Base-by-base conservation (phyloP, 495 filamentous ascomycete genomes). In the Neohortaea acidophila region DNA sequence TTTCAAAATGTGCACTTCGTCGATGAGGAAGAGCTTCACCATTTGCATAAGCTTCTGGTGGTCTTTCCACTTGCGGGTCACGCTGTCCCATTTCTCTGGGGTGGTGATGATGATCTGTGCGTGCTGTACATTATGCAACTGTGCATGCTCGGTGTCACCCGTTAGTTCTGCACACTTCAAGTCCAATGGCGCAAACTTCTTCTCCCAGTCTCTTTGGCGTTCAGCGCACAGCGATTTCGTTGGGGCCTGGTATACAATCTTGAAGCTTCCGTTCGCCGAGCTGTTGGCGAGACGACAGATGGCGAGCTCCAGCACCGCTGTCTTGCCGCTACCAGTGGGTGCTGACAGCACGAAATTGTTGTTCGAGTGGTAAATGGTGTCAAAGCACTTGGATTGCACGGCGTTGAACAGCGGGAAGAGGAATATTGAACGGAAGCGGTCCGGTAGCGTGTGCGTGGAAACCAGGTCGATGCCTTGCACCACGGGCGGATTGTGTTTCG, bases 71-170 rank as follows among this genome's bases (percentile, higher is more conserved):
- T 85, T 89, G 21, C 89, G 70, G 1, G 89, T 97, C 57, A 97
- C 80, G 42, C 84, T 92, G 57, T 97, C 89, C 89, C 89, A 97
- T 55, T 97, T 97, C 58, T 97, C 89, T 0, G 89, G 89, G 0
- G 89, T 97, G 0, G 89, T 96, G 34, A 97, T 77, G 41, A 97
- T 93, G 40, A 97, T 84, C 36, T 77, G 79, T 24, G 86, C 87
- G 48, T 63, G 74, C 37, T 84, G 78, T 10, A 94, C 80, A 42
- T 68, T 73, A 30, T 64, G 66, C 41, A 93, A 63, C 48, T 93
- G 78, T 1, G 62, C 59, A 38, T 73, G 64, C 31, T 86, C 81
- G 0, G 87, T 93, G 57, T 97, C 89, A 10, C 89, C 89, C 0
- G 89, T 97, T 39, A 96, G 63, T 54, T 94, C 85, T 7, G 79